Evolutionary conservation across 192 early-diverging fungal species (phyloP).

Genomic region (Podila clonocystis): DNA sequence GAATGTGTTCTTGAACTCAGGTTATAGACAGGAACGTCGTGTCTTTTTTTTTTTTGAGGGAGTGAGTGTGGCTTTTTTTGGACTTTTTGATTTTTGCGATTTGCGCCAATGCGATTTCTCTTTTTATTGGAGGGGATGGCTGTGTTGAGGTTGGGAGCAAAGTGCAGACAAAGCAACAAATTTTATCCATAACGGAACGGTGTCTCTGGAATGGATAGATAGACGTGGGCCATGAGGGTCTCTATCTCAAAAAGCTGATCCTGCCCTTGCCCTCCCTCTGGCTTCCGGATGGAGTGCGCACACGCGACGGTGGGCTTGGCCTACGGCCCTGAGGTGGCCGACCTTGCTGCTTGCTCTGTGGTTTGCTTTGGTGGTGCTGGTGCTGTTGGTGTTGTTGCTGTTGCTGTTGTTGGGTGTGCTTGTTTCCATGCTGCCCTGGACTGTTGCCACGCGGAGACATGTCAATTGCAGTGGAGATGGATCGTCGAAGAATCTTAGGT

Average conservation of each 20-base stretch:
- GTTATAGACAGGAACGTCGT: not conserved
- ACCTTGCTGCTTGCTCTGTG: constrained; percentile 1
- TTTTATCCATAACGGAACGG: not conserved
- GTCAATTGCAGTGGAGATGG: constrained; percentile 7
- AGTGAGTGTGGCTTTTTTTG: too few relatives aligned
- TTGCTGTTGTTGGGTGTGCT: not conserved
- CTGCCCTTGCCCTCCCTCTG: constrained; percentile 10
- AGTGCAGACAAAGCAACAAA: not conserved
- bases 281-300: not conserved
- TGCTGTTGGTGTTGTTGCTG: constrained; percentile 6
- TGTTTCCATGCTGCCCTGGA: not conserved
- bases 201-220: not conserved
- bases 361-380: not conserved
- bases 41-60: too few relatives aligned
- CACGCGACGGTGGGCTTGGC: too few relatives aligned
- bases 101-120: too few relatives aligned
- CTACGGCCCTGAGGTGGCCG: not conserved
- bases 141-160: too few relatives aligned
- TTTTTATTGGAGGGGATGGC: too few relatives aligned
- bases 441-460: constrained; percentile 5
- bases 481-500: constrained; percentile 36
- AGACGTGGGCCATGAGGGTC: not conserved
- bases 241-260: constrained; percentile 39
- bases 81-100: too few relatives aligned
- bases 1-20: not conserved